phyloP scores from a whole-genome alignment of 2,329 filamentous ascomycete genomes.

The Aspergillus sojae region DNA sequence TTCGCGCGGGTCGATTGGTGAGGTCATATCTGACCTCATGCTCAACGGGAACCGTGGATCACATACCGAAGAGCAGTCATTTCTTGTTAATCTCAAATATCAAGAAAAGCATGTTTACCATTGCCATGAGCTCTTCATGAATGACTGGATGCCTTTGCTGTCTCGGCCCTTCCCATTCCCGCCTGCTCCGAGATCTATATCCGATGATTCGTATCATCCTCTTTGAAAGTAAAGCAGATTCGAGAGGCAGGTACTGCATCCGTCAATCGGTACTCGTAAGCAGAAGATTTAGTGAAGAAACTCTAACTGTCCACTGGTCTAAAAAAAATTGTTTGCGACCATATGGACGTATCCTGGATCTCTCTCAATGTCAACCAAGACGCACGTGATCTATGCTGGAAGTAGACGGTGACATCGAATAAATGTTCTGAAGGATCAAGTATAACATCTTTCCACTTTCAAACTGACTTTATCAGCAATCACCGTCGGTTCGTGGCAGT shows the following conservation, averaged over 20 bases:
- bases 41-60: neutral
- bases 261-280: neutral
- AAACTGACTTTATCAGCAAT: neutral
- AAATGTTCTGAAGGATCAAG: rapidly evolving
- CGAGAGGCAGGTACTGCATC: neutral
- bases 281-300: neutral
- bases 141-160: too few species aligned
- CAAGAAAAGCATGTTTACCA: neutral
- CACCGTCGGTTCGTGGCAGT: too few species aligned
- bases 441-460: neutral
- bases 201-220: neutral
- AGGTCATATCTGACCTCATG: neutral
- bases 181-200: neutral
- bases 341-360: neutral
- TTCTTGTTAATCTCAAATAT: neutral
- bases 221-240: neutral
- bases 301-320: neutral
- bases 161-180: neutral
- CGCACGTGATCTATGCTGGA: neutral
- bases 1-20: neutral
- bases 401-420: neutral
- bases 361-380: neutral
- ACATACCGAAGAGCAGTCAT: neutral
- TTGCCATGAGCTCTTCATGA: neutral
- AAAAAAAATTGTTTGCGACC: neutral